phyloP scores from a whole-genome alignment of 352 stramenopile species.

The Synura sp. region DNA sequence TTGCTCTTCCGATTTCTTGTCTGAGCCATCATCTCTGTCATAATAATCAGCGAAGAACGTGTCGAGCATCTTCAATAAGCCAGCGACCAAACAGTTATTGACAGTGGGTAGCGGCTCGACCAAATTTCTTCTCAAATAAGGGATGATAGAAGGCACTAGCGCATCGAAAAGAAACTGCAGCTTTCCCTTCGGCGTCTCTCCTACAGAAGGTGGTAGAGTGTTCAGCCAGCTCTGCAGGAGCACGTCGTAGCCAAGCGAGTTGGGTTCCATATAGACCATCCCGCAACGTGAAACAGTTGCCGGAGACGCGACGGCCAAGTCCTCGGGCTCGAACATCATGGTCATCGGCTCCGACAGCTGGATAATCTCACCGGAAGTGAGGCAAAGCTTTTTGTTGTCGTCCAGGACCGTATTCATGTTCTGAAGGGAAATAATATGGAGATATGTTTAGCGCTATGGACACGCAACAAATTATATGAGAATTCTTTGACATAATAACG shows the following conservation, averaged over 20 bases:
- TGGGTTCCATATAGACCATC: conserved; percentile 94
- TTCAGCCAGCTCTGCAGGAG: conserved; percentile 80
- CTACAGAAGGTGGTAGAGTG: conserved; percentile 51
- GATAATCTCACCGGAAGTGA: conserved; percentile 89
- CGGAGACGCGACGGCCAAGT: conserved; percentile 83
- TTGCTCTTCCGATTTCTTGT: conserved; percentile 64
- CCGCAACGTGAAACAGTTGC: conserved; percentile 85
- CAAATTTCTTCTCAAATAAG: conserved; percentile 73
- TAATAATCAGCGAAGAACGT: conserved; percentile 72
- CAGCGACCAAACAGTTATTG: conserved; percentile 78
- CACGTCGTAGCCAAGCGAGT: conserved; percentile 77
- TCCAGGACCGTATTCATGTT: conserved; percentile 91
- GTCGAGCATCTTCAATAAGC: conserved; percentile 80
- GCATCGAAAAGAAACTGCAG: conserved; percentile 74
- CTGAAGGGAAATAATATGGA: too few relatives aligned
- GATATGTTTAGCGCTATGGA: too few relatives aligned
- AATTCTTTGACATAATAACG: too few relatives aligned
- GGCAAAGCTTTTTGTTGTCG: conserved; percentile 69
- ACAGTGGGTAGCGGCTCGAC: conserved; percentile 79
- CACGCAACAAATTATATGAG: too few relatives aligned
- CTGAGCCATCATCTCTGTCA: conserved; percentile 50
- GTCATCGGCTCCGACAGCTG: conserved; percentile 87
- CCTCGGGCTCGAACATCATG: conserved; percentile 94
- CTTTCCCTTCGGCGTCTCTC: conserved; percentile 18
- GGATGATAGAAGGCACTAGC: conserved; percentile 68